These are phyloP conservation scores for Starmerella apis DNA, from an alignment of 805 yeast genomes.

Conservation along the genomic window DNA sequence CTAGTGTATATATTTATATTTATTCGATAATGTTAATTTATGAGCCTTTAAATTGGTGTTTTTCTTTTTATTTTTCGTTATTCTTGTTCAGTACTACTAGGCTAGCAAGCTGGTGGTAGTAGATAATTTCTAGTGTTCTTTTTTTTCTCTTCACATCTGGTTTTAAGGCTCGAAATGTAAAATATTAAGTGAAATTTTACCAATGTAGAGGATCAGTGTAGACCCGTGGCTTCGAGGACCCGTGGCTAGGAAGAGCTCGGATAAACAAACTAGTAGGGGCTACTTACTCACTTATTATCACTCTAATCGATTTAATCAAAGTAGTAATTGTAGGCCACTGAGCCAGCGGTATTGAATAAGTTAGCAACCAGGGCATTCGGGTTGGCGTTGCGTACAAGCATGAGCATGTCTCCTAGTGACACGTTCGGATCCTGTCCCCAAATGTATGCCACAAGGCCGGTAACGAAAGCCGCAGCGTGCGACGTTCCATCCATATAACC, in stretches of 20 bases:
- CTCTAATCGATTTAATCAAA: background rate
- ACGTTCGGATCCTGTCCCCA: conserved; percentile 27
- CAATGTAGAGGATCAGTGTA: no score
- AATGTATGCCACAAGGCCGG: conserved; percentile 80
- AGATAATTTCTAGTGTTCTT: no score
- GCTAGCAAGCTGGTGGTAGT: no score
- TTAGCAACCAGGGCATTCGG: conserved; percentile 6
- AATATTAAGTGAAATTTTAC: no score
- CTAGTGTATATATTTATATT: conserved; percentile 11
- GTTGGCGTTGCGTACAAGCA: conserved; percentile 6
- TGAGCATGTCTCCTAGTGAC: conserved; percentile 7
- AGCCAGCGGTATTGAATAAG: conserved; percentile 7
- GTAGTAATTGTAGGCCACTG: conserved; percentile 14
- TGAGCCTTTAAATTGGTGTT: background rate
- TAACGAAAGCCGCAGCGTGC: conserved; percentile 91
- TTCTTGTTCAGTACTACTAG: no score
- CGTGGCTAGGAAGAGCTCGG: no score
- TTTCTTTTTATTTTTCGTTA: no score
- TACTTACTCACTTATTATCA: conserved; percentile 8
- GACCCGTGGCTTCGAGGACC: no score
- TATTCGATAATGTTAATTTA: conserved; percentile 13
- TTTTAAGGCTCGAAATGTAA: no score
- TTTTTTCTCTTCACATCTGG: no score
- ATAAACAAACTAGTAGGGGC: no score
- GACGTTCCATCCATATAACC: conserved; percentile 57